Evolutionary conservation across 108 stramenopile genomes (phyloP).

Genomic region (Chaetoceros muelleri): DNA sequence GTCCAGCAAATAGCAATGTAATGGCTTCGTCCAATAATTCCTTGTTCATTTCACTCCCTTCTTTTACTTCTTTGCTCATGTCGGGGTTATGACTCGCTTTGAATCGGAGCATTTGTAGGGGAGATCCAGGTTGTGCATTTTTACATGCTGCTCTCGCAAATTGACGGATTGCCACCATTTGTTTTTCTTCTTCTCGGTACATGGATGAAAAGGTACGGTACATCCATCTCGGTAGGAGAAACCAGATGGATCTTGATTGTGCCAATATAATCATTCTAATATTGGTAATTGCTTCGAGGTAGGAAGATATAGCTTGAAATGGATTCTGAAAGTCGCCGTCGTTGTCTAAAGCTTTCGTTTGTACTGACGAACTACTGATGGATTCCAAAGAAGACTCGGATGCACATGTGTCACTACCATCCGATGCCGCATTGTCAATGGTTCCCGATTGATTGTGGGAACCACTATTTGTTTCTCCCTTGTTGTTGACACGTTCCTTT

Average conservation of each 20-base stretch:
- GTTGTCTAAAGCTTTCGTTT: neutral
- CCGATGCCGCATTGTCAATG: conserved; percentile 1
- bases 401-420: neutral
- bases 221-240: conserved; percentile 74
- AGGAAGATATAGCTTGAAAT: conserved; percentile 25
- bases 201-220: conserved; percentile 71
- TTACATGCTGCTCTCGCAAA: conserved; percentile 61
- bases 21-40: conserved; percentile 80
- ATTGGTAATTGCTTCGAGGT: conserved; percentile 68
- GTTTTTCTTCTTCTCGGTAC: conserved; percentile 65
- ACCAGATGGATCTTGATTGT: conserved; percentile 85
- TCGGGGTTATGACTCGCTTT: conserved; percentile 24
- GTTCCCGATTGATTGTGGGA: neutral
- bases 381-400: conserved; percentile 2
- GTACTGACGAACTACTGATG: conserved; percentile 1
- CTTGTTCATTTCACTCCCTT: conserved; percentile 14
- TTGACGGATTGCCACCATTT: conserved; percentile 65
- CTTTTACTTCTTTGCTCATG: neutral
- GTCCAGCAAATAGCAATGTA: conserved; percentile 88
- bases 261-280: conserved; percentile 90
- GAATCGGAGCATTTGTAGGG: conserved; percentile 30
- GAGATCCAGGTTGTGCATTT: conserved; percentile 48
- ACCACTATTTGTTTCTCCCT: conserved; percentile 1
- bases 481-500: conserved; percentile 1
- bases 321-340: neutral